Conservation (phyloP, 257 asterid species). For the Nicotiana sylvestris region DNA sequence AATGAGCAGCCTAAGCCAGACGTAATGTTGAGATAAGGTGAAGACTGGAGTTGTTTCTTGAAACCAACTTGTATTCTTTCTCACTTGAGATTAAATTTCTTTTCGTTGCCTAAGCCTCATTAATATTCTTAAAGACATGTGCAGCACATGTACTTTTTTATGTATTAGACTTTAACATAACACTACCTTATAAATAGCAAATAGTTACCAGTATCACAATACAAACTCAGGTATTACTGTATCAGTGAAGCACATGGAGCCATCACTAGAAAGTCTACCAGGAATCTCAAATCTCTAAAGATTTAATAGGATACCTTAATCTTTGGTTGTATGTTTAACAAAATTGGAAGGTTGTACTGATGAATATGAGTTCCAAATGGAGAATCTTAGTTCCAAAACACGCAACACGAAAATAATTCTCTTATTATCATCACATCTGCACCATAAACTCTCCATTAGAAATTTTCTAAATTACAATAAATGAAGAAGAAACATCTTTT, state of each 20-base stretch:
- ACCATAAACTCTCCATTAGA: background rate
- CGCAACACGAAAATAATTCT: background rate
- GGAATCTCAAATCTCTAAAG: background rate
- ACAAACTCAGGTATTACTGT: background rate
- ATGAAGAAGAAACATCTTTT: background rate
- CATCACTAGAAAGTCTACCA: background rate
- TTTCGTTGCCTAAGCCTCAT: slow-evolving; percentile 10
- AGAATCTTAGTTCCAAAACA: background rate
- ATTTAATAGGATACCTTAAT: background rate
- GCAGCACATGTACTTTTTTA: background rate
- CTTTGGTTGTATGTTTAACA: background rate
- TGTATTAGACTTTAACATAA: background rate
- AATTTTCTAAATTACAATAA: background rate
- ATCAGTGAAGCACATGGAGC: background rate
- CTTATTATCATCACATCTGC: background rate
- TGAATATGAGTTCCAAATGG: background rate
- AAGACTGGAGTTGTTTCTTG: background rate
- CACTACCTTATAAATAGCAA: background rate
- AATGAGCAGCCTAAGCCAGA: slow-evolving; percentile 12
- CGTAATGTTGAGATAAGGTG: background rate
- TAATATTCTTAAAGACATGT: slow-evolving; percentile 21
- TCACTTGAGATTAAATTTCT: slow-evolving; percentile 17
- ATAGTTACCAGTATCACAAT: background rate
- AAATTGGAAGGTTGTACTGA: background rate
- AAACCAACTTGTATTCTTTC: slow-evolving; percentile 19